Conservation (phyloP, 1,284 basidiomycete genomes). For the Tilletia caries region DNA sequence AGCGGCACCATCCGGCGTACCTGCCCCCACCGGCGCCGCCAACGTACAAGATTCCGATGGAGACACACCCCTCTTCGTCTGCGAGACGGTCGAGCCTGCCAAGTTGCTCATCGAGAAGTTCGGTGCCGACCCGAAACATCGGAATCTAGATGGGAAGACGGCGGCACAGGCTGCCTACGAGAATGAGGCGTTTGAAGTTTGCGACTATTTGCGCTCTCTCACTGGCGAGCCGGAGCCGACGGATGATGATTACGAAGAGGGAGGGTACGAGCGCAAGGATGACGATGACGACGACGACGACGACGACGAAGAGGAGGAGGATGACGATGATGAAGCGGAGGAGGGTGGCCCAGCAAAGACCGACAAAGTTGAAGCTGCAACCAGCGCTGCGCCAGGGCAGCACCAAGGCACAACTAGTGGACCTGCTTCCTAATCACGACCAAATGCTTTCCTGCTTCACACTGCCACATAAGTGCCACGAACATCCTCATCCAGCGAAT, state of each 20-base stretch:
- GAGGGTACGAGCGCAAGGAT: constrained; percentile 10
- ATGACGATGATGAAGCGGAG: constrained; percentile 19
- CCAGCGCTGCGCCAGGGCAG: no score
- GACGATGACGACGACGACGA: constrained; percentile 22
- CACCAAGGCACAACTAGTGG: no score
- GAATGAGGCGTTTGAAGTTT: constrained; percentile 39
- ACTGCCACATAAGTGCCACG: background rate
- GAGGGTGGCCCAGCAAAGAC: background rate
- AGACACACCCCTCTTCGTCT: constrained; percentile 51
- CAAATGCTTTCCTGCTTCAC: background rate
- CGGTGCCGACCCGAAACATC: constrained; percentile 35
- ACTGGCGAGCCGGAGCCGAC: constrained; percentile 34
- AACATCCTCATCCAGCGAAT: background rate
- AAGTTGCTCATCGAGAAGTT: constrained; percentile 45
- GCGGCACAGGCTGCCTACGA: constrained; percentile 41
- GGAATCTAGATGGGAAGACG: constrained; percentile 41
- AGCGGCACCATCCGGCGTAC: background rate
- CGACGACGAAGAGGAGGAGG: constrained; percentile 19
- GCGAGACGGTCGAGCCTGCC: constrained; percentile 40
- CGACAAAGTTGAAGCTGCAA: no score
- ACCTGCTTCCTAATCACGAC: no score
- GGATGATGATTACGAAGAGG: constrained; percentile 28
- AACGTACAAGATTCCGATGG: constrained; percentile 44
- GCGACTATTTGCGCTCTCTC: constrained; percentile 32
- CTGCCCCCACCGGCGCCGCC: constrained; percentile 25